Conservation (phyloP, 495 filamentous ascomycete genomes). For the Amniculicola lignicola region DNA sequence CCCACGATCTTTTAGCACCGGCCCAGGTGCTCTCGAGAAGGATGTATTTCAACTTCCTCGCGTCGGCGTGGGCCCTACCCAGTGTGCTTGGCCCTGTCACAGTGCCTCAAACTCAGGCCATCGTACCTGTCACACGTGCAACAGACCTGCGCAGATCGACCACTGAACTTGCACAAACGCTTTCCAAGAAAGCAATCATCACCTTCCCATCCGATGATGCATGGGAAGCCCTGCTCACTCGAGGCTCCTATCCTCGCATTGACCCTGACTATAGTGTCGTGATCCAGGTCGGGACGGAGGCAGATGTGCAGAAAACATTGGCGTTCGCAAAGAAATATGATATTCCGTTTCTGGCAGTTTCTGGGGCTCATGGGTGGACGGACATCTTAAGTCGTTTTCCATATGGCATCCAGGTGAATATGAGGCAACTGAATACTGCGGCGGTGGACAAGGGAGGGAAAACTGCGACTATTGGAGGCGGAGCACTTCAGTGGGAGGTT, state of each 20-base stretch:
- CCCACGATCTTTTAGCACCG: too few relatives aligned
- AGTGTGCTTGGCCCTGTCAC: background rate
- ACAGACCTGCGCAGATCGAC: background rate
- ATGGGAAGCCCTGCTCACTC: slow-evolving; percentile 1
- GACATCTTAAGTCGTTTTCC: background rate
- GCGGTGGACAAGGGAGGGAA: background rate
- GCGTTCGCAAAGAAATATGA: slow-evolving; percentile 1
- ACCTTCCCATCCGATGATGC: background rate
- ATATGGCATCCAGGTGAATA: slow-evolving; percentile 6
- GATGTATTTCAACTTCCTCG: too few relatives aligned
- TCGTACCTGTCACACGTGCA: too few relatives aligned
- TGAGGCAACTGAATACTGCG: slow-evolving; percentile 3
- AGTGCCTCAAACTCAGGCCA: too few relatives aligned
- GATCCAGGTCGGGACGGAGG: slow-evolving; percentile 8
- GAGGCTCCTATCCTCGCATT: slow-evolving; percentile 5
- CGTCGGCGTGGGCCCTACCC: too few relatives aligned
- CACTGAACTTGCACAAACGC: background rate
- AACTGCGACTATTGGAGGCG: slow-evolving; percentile 10
- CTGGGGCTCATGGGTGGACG: slow-evolving; percentile 9
- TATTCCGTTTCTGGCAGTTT: slow-evolving; percentile 12
- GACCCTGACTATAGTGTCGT: slow-evolving; percentile 8
- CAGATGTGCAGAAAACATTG: slow-evolving; percentile 11
- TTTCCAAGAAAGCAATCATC: slow-evolving; percentile 2
- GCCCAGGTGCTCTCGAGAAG: too few relatives aligned
- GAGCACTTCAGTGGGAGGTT: slow-evolving; percentile 1